Conservation (phyloP, 495 filamentous ascomycete species). For the Hypomontagnella submonticulosa region DNA sequence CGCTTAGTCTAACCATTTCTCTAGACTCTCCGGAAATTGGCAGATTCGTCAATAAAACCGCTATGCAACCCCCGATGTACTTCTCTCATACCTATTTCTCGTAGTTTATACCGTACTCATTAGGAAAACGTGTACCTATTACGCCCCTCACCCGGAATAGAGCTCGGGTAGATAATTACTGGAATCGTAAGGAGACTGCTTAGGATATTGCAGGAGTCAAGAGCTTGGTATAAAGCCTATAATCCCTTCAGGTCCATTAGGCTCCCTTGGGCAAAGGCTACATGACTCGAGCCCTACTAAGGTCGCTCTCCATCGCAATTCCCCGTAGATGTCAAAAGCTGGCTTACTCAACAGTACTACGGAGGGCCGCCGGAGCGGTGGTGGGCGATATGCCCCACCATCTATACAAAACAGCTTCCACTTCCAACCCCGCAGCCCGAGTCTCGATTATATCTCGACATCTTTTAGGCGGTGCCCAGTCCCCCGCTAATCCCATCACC, state of each 20-base stretch:
- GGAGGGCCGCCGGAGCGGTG: conserved; percentile 47
- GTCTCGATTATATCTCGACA: conserved; percentile 85
- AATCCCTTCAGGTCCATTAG: not conserved
- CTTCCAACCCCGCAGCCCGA: conserved; percentile 73
- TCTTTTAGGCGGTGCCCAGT: conserved; percentile 66
- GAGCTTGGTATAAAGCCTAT: not conserved
- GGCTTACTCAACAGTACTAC: conserved; percentile 48
- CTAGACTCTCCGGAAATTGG: conserved; percentile 30
- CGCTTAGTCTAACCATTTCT: conserved; percentile 21
- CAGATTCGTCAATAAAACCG: conserved; percentile 26
- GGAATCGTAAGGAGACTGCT: not conserved
- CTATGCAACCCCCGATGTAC: conserved; percentile 12
- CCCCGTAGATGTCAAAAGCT: conserved; percentile 35
- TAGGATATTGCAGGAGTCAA: conserved; percentile 6
- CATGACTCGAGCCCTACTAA: conserved; percentile 23
- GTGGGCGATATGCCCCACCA: conserved; percentile 58
- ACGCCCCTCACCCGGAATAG: not conserved
- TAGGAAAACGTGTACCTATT: not conserved
- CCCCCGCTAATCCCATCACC: conserved; percentile 66
- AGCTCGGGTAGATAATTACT: conserved; percentile 9
- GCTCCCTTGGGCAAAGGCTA: conserved; percentile 5
- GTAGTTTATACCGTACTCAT: not conserved
- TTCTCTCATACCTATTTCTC: not conserved
- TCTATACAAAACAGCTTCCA: conserved; percentile 42
- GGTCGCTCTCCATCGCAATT: conserved; percentile 7